These are phyloP conservation scores for Sanguinoderma infundibulare DNA, from an alignment of 1,284 basidiomycete species.

Conservation along the genomic window DNA sequence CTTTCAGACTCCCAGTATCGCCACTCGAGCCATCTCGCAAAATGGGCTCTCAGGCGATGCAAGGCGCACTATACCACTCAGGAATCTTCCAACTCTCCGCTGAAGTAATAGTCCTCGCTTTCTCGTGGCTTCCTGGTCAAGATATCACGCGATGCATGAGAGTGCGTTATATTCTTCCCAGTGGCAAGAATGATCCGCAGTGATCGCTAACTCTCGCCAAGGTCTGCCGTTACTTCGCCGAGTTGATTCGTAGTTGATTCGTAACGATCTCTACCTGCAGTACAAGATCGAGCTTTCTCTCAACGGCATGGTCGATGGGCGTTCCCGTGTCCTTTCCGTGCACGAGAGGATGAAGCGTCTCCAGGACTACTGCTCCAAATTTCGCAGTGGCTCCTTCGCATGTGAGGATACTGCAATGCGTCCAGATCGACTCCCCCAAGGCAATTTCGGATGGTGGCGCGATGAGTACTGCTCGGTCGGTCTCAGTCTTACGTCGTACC, in stretches of 20 bases:
- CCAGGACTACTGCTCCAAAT: neutral
- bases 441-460: neutral
- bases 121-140: neutral
- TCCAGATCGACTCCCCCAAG: neutral
- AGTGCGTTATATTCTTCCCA: neutral
- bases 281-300: neutral
- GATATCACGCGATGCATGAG: neutral
- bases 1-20: neutral
- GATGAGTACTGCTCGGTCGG: neutral
- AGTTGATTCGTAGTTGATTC: neutral
- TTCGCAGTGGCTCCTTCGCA: neutral
- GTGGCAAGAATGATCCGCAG: neutral
- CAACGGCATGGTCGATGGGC: neutral
- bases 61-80: neutral
- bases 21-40: neutral
- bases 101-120: neutral
- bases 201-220: neutral
- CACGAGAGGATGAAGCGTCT: neutral
- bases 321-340: neutral
- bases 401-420: neutral
- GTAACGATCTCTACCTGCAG: neutral
- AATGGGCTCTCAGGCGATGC: neutral
- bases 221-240: neutral
- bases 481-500: neutral
- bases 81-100: neutral